Conservation (phyloP, 768 basidiomycete genomes). For the Leccinum disarticulatum region DNA sequence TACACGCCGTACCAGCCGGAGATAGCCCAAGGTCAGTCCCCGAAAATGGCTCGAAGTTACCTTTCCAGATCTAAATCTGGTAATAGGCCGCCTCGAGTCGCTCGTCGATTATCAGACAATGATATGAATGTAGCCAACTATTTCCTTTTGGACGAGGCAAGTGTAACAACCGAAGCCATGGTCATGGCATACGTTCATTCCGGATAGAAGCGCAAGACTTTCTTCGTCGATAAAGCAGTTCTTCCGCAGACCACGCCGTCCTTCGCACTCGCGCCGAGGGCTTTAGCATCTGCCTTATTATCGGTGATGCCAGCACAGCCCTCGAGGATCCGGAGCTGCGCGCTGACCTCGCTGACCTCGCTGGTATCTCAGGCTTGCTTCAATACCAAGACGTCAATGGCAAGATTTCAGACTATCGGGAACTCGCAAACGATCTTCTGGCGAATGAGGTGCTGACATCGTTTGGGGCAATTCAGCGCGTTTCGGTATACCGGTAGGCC, state of each 20-base stretch:
- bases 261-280: conserved; percentile 90
- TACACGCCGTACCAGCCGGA: conserved; percentile 97
- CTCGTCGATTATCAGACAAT: conserved; percentile 97
- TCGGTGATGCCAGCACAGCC: conserved; percentile 57
- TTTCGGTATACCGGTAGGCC: conserved; percentile 96
- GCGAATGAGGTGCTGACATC: conserved; percentile 98
- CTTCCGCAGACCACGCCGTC: conserved; percentile 85
- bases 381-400: conserved; percentile 96
- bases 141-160: conserved; percentile 92
- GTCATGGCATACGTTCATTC: conserved; percentile 81
- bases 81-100: conserved; percentile 87
- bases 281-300: conserved; percentile 81
- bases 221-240: conserved; percentile 82
- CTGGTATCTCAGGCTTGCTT: conserved; percentile 69
- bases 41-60: neutral
- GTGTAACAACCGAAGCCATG: conserved; percentile 96
- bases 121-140: conserved; percentile 98
- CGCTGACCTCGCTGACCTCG: conserved; percentile 48
- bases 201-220: conserved; percentile 73
- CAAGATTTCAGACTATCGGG: conserved; percentile 67
- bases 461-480: conserved; percentile 94
- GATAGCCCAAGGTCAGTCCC: conserved; percentile 84
- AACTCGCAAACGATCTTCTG: conserved; percentile 69
- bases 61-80: conserved; percentile 14
- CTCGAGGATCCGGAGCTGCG: conserved; percentile 53